phyloP scores from a whole-genome alignment of 257 asterid genomes.

The Solanum gandarillasii region DNA sequence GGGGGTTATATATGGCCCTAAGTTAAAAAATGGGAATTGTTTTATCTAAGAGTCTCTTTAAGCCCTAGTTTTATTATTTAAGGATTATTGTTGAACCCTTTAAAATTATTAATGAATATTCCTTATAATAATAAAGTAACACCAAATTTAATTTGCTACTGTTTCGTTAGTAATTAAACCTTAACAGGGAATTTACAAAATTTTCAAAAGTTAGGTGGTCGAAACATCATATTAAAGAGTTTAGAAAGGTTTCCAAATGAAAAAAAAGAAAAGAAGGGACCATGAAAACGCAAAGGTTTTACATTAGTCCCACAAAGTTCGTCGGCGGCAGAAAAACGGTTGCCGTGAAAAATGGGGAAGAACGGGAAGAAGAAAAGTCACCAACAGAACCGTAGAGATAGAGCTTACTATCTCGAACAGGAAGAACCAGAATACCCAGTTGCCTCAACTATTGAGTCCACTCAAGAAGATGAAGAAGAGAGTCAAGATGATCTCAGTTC shows the following conservation, averaged over 20 bases:
- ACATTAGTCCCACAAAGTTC: background rate
- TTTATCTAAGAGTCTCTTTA: background rate
- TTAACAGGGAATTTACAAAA: background rate
- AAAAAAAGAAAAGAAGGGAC: background rate
- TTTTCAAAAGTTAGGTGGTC: background rate
- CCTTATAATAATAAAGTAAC: background rate
- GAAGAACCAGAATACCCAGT: constrained; percentile 15
- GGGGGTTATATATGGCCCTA: too few species aligned
- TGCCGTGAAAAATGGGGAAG: constrained; percentile 51
- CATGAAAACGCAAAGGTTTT: background rate
- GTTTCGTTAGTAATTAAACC: background rate
- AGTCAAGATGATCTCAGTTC: constrained; percentile 1
- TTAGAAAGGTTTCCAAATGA: background rate
- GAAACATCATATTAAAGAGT: background rate
- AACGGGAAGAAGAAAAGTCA: constrained; percentile 65
- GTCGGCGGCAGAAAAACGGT: background rate
- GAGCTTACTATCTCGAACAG: constrained; percentile 35
- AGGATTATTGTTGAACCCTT: background rate
- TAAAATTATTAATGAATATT: background rate
- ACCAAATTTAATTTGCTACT: too few species aligned
- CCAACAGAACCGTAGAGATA: constrained; percentile 43
- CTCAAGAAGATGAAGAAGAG: constrained; percentile 32
- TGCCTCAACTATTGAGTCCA: constrained; percentile 10
- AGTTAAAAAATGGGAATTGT: background rate
- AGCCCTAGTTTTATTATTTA: background rate